These are phyloP conservation scores for Penicillium sp. DNA, from an alignment of 2,329 filamentous ascomycete genomes.

Conservation along the genomic window DNA sequence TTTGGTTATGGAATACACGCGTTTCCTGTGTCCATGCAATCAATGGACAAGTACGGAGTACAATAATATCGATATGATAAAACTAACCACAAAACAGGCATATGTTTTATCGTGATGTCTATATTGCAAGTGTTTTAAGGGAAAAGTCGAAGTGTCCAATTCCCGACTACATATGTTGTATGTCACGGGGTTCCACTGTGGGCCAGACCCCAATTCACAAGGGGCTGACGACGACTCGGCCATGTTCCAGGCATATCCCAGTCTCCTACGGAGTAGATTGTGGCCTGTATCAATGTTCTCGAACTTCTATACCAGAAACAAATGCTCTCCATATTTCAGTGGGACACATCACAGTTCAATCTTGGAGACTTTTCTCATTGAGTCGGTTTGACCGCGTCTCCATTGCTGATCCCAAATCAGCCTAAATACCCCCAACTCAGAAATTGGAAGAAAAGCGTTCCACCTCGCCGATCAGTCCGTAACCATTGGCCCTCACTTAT, in stretches of 20 bases:
- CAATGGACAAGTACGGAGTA: background rate
- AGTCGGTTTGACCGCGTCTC: background rate
- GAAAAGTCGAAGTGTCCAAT: background rate
- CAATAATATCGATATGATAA: background rate
- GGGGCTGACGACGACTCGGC: conserved; percentile 15
- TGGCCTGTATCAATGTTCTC: background rate
- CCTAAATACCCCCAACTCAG: background rate
- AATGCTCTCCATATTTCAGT: background rate
- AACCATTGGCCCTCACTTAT: background rate
- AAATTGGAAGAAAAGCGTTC: background rate
- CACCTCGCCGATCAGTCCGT: conserved; percentile 1
- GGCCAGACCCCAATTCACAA: background rate
- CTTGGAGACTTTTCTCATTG: background rate
- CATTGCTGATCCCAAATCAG: background rate
- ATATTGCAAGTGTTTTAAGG: background rate
- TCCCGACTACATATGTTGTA: background rate
- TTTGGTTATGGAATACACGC: background rate
- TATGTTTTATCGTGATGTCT: background rate
- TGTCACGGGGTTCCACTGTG: background rate
- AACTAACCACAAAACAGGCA: background rate
- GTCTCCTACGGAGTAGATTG: too few species aligned
- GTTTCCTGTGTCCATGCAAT: background rate
- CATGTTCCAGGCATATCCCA: background rate
- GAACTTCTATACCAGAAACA: background rate
- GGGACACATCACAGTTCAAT: background rate